Conservation (phyloP, 192 early-diverging fungal genomes). For the Coemansia javaensis region DNA sequence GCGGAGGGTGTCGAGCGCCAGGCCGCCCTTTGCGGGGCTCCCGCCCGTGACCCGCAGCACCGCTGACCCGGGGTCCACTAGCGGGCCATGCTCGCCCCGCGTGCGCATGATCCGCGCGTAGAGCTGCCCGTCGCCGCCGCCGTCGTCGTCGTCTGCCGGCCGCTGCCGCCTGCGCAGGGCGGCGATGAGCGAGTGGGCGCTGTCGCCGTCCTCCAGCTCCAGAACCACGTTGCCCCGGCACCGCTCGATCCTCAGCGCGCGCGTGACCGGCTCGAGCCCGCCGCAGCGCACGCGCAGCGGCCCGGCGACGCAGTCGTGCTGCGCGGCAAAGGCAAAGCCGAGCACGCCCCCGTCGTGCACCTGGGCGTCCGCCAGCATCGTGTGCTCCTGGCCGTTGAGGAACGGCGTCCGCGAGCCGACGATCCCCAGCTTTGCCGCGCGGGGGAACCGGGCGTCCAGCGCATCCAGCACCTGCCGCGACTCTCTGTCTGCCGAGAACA, state of each 20-base stretch:
- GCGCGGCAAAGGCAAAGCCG: slow-evolving; percentile 26
- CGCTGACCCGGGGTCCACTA: background rate
- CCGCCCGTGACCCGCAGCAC: slow-evolving; percentile 45
- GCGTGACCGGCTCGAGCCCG: slow-evolving; percentile 7
- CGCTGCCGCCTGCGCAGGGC: slow-evolving; percentile 4
- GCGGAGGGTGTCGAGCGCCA: slow-evolving; percentile 31
- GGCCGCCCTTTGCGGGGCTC: slow-evolving; percentile 41
- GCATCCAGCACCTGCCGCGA: slow-evolving; percentile 27
- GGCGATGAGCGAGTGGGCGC: slow-evolving; percentile 21
- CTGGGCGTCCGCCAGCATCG: slow-evolving; percentile 5
- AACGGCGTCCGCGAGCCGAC: slow-evolving; percentile 43
- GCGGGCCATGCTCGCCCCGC: background rate
- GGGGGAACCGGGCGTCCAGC: slow-evolving; percentile 27
- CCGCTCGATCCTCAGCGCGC: slow-evolving; percentile 11
- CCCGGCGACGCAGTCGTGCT: too few species aligned
- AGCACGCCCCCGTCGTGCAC: slow-evolving; percentile 20
- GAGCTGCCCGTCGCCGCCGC: slow-evolving; percentile 5
- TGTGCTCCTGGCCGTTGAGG: slow-evolving; percentile 34
- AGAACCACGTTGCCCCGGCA: slow-evolving; percentile 46
- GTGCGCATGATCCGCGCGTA: slow-evolving; percentile 17
- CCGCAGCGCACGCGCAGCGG: background rate
- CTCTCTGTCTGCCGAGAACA: slow-evolving; percentile 33
- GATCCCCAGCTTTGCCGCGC: slow-evolving; percentile 30
- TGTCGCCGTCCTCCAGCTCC: slow-evolving; percentile 30
- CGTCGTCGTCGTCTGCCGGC: background rate